Base-by-base conservation (phyloP, 306 rosid genomes). In the Astragalus glycyphyllos region DNA sequence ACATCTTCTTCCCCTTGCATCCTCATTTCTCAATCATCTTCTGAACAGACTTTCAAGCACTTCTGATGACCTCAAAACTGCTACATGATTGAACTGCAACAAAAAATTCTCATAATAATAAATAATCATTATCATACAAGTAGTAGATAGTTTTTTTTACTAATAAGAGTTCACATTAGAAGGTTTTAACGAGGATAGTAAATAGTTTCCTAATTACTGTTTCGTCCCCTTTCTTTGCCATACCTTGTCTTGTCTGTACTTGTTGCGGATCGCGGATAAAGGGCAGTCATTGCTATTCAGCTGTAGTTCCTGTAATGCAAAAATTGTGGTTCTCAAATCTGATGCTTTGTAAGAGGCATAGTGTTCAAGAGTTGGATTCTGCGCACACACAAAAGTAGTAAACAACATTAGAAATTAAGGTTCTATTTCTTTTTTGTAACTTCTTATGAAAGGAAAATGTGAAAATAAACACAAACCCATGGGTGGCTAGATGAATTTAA, bases 301-400 rank as follows among this genome's bases (percentile, higher is more conserved):
- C 70, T 87, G 97, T 50, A 89, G 79, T 58, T 86, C 92, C 83
- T 82, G 99, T 71, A 95, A 62, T 44, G 97, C 96, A 76, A 91
- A 55, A 74, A 89, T 85, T 34, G 92, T 40, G 20, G 65, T 57
- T 81, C 86, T 91, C 91, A 91, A 73, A 80, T 91, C 96, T 15
- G 87, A 81, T 13, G 96, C 82, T 77, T 82, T 85, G 82, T 87
- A 95, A 11, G 69, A 60, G 48, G 97, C 73, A 68, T 91, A 89
- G 75, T 91, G 80, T 77, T 89, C 82, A 50, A 95, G 91, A 57
- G 97, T 86, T 79, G 93, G 81, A 84, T 86, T 91, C 99, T 95
- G 93, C 66, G 29, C 23, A 20, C 23, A 20, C 23, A 57, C n/a
- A 71, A 55, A 77, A 56, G 8, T n/a, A n/a, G n/a, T n/a, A n/a